Percentiles rank a stretch among this genome's conserved stretches.
These are phyloP conservation scores for Sanguinoderma infundibulare DNA, from an alignment of 1,284 basidiomycete species.

Conservation along the genomic window DNA sequence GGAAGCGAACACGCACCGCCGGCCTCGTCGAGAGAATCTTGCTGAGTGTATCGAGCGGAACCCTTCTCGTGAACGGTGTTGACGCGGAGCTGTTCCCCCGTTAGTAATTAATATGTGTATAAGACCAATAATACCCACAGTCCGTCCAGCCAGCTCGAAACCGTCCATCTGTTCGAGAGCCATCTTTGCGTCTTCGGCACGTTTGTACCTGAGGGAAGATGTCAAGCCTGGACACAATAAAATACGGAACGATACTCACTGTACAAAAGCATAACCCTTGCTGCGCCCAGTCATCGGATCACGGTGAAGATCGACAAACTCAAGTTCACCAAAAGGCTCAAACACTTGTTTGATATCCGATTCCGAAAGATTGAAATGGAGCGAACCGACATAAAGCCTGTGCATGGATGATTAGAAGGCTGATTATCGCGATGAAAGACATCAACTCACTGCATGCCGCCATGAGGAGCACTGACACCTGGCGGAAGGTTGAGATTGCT, in stretches of 20 bases:
- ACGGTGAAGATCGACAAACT: constrained; percentile 97
- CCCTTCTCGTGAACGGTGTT: constrained; percentile 93
- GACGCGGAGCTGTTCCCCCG: constrained; percentile 70
- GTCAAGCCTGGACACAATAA: constrained; percentile 2
- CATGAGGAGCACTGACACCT: constrained; percentile 74
- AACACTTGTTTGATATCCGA: constrained; percentile 98
- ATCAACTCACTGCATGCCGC: constrained; percentile 74
- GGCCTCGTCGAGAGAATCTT: constrained; percentile 83
- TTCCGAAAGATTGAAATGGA: constrained; percentile 96
- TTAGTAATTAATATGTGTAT: constrained; percentile 7
- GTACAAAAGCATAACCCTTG: constrained; percentile 98
- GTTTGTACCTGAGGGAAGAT: constrained; percentile 68
- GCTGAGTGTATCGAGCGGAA: constrained; percentile 69
- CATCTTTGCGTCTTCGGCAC: constrained; percentile 91
- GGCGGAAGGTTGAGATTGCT: constrained; percentile 81
- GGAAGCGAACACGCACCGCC: constrained; percentile 58
- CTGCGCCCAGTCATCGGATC: constrained; percentile 92
- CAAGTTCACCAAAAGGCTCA: constrained; percentile 96
- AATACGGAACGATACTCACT: constrained; percentile 54
- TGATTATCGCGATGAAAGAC: background rate
- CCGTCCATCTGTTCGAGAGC: constrained; percentile 98
- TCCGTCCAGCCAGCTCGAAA: constrained; percentile 94
- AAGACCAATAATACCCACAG: constrained; percentile 52
- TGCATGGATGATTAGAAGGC: background rate
- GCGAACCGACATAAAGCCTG: constrained; percentile 94